Percentiles rank a stretch among this genome's conserved stretches.
Conservation (phyloP, 2,329 filamentous ascomycete species). For the Didymella lethalis region DNA sequence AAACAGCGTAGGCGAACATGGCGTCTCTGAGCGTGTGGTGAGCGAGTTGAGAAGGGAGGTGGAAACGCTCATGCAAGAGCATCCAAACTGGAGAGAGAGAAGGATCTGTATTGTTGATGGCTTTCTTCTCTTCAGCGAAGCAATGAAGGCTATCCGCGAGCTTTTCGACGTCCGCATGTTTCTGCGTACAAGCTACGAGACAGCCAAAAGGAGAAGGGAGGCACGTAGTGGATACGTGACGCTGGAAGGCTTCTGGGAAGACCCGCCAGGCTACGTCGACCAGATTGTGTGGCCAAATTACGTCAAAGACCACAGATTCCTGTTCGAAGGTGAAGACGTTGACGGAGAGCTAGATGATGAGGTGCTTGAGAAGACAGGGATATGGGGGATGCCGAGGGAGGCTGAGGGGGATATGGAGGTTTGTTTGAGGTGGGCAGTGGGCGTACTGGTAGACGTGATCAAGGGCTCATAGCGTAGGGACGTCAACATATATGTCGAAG, state of each 20-base stretch:
- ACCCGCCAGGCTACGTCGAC: conserved; percentile 94
- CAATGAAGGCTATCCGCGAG: conserved; percentile 60
- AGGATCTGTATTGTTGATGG: conserved; percentile 78
- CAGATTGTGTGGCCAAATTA: conserved; percentile 97
- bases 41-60: conserved; percentile 48
- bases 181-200: conserved; percentile 69
- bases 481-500: background rate
- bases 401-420: conserved; percentile 45
- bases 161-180: conserved; percentile 81
- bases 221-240: conserved; percentile 80
- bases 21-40: conserved; percentile 41
- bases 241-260: conserved; percentile 87
- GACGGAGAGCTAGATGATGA: conserved; percentile 61
- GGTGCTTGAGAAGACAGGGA: conserved; percentile 36
- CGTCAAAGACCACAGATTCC: conserved; percentile 77
- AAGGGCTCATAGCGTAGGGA: conserved; percentile 16
- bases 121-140: conserved; percentile 79
- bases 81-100: conserved; percentile 28
- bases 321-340: conserved; percentile 76
- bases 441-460: conserved; percentile 34
- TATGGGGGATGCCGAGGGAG: conserved; percentile 52
- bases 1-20: conserved; percentile 59
- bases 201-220: conserved; percentile 70
- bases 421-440: conserved; percentile 45
- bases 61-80: conserved; percentile 16